Percentiles rank a stretch among this genome's conserved stretches.
These are phyloP conservation scores for Zychaea mexicana DNA, from an alignment of 371 early-diverging fungal genomes.

Conservation along the genomic window DNA sequence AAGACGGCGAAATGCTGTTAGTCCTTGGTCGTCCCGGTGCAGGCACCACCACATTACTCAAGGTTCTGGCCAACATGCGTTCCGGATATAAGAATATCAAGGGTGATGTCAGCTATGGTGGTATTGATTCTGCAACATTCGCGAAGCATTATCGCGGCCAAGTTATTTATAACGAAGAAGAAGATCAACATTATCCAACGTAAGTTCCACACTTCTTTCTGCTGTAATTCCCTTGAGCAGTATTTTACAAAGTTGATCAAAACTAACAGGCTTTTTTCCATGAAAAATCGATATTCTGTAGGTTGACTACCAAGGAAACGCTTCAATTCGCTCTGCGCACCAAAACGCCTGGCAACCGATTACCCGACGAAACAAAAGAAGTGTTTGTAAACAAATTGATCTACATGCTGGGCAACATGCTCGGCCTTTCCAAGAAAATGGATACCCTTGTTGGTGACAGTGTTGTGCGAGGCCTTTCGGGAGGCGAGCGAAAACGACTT, in stretches of 20 bases:
- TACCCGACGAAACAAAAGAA: conserved; percentile 23
- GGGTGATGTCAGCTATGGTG: conserved; percentile 44
- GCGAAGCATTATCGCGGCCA: conserved; percentile 37
- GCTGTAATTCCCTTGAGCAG: background rate
- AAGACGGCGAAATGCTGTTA: conserved; percentile 70
- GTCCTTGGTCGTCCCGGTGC: conserved; percentile 72
- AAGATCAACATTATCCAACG: conserved; percentile 50
- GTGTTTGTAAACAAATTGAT: conserved; percentile 26
- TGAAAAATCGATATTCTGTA: too few relatives aligned
- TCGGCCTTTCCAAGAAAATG: conserved; percentile 57
- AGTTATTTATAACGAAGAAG: conserved; percentile 51
- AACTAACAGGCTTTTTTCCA: too few relatives aligned
- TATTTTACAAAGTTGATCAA: background rate
- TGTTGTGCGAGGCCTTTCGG: conserved; percentile 62
- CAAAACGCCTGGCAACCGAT: conserved; percentile 41
- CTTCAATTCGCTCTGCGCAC: conserved; percentile 51
- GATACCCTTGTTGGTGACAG: conserved; percentile 71
- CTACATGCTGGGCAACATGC: conserved; percentile 39
- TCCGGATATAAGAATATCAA: conserved; percentile 50
- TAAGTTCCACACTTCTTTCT: background rate
- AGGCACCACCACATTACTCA: conserved; percentile 67
- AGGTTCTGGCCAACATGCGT: conserved; percentile 66
- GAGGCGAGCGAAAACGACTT: conserved; percentile 74
- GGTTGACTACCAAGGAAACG: conserved; percentile 50
- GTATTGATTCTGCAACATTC: conserved; percentile 38